Percentiles rank a stretch among this genome's conserved stretches.
These are phyloP conservation scores for Gentiana macrophylla DNA, from an alignment of 257 asterid genomes.

Conservation along the genomic window DNA sequence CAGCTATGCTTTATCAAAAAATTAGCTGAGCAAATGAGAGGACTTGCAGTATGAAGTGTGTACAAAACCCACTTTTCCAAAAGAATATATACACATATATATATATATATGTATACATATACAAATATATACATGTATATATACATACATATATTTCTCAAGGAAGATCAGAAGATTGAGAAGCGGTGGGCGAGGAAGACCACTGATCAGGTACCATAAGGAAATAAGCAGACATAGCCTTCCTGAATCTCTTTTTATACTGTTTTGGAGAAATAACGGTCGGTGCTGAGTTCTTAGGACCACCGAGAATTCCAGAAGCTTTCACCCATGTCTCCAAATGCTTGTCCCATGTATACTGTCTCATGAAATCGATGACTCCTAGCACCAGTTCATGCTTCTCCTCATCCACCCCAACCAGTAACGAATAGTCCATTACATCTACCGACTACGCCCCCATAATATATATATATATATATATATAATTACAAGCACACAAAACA, in stretches of 20 bases:
- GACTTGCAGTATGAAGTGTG: too few relatives aligned
- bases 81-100: too few relatives aligned
- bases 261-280: constrained; percentile 67
- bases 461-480: too few relatives aligned
- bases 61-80: too few relatives aligned
- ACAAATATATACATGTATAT: too few relatives aligned
- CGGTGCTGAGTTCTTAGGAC: constrained; percentile 57
- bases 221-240: constrained; percentile 81
- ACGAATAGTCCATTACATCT: constrained; percentile 81
- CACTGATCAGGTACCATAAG: constrained; percentile 76
- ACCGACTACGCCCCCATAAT: constrained; percentile 35
- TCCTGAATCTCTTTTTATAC: constrained; percentile 68
- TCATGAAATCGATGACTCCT: constrained; percentile 78
- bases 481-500: too few relatives aligned
- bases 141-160: constrained; percentile 17
- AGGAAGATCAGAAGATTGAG: constrained; percentile 15
- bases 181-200: constrained; percentile 35
- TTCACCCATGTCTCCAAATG: constrained; percentile 90
- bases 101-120: too few relatives aligned
- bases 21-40: too few relatives aligned
- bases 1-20: too few relatives aligned
- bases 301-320: constrained; percentile 71
- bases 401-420: constrained; percentile 70
- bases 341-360: constrained; percentile 90
- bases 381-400: constrained; percentile 63